phyloP scores from a whole-genome alignment of 2,329 filamentous ascomycete species.

The Sarocladium kiliense region DNA sequence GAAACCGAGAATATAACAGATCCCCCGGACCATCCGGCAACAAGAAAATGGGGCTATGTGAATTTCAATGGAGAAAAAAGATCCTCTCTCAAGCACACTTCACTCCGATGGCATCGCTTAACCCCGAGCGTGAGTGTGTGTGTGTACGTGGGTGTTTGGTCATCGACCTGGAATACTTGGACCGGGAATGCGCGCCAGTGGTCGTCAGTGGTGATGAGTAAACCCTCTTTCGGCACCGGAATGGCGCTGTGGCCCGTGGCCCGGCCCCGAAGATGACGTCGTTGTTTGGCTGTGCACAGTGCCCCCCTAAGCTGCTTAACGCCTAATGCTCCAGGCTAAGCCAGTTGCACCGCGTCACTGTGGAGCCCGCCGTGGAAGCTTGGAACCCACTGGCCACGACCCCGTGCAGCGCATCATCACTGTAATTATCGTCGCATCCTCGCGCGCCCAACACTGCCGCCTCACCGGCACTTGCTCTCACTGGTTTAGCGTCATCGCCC shows the following conservation, averaged over 20 bases:
- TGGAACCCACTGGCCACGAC: not conserved
- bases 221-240: not conserved
- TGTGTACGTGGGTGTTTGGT: not conserved
- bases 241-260: not conserved
- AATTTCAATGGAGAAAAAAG: not conserved
- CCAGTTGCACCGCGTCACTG: not conserved
- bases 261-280: slow-evolving; percentile 2
- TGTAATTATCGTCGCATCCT: not conserved
- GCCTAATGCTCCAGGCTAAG: no score
- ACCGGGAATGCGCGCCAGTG: no score
- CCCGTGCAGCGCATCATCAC: slow-evolving; percentile 1
- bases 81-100: not conserved
- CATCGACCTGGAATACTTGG: no score
- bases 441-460: not conserved
- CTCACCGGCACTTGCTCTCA: not conserved
- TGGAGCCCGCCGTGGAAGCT: not conserved
- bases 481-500: slow-evolving; percentile 3
- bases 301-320: not conserved
- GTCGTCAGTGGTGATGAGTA: not conserved
- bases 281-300: not conserved
- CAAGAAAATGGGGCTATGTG: not conserved
- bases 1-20: not conserved
- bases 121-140: no score
- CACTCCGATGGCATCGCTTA: not conserved
- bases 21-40: not conserved